phyloP scores from a whole-genome alignment of 2,329 filamentous ascomycete genomes.

The Pyrenochaeta sp. region DNA sequence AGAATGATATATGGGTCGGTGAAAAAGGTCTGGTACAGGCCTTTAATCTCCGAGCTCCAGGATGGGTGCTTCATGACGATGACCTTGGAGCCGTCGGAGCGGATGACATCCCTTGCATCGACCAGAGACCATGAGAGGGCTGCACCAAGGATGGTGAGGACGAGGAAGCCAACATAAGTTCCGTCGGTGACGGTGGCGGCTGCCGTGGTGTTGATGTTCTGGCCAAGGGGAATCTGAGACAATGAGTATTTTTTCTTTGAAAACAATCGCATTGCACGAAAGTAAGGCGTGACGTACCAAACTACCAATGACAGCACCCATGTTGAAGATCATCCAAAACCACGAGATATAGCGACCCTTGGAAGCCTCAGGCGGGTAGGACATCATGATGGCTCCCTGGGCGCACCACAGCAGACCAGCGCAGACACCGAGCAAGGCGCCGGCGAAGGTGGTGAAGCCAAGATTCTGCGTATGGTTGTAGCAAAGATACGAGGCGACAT shows the following conservation, averaged over 20 bases:
- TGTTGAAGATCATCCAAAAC: conserved; percentile 96
- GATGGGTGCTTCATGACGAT: conserved; percentile 91
- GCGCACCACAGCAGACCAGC: conserved; percentile 83
- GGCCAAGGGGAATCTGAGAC: conserved; percentile 71
- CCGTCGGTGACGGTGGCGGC: conserved; percentile 69
- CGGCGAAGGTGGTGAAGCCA: conserved; percentile 78
- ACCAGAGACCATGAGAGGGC: conserved; percentile 72
- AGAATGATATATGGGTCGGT: conserved; percentile 76
- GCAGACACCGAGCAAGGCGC: conserved; percentile 77
- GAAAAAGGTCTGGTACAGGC: conserved; percentile 75
- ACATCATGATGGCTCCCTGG: conserved; percentile 88
- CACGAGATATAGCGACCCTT: conserved; percentile 90
- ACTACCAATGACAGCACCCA: conserved; percentile 86
- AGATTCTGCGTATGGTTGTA: conserved; percentile 73
- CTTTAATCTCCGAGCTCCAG: conserved; percentile 79
- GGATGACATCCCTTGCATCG: conserved; percentile 75
- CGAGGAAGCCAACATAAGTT: conserved; percentile 87
- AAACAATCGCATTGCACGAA: conserved; percentile 43
- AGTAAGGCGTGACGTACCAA: conserved; percentile 57
- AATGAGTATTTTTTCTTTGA: conserved; percentile 13
- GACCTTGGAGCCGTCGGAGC: conserved; percentile 77
- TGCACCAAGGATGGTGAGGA: conserved; percentile 80
- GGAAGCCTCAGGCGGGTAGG: conserved; percentile 79
- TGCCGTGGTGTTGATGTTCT: conserved; percentile 69
- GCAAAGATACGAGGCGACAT: conserved; percentile 73